Evolutionary conservation across 768 basidiomycete species (phyloP).

Genomic region (Collybia mongolica): DNA sequence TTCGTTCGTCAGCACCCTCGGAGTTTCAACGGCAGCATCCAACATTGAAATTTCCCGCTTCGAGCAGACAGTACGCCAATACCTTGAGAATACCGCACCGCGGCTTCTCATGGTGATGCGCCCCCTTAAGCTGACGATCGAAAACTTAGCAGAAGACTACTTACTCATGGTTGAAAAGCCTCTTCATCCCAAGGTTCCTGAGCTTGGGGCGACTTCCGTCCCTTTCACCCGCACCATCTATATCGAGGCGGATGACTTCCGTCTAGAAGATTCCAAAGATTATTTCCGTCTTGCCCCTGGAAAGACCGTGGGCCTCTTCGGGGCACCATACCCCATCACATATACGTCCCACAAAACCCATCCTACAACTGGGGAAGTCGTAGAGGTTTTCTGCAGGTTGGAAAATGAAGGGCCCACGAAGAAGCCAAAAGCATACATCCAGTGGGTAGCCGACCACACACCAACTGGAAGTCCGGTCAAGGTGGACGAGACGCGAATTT

Average conservation of each 20-base stretch:
- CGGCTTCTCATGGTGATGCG: conserved; percentile 88
- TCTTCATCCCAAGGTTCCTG: conserved; percentile 90
- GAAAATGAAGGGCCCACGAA: conserved; percentile 65
- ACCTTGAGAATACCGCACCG: conserved; percentile 85
- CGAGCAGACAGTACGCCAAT: conserved; percentile 84
- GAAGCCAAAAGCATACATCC: conserved; percentile 93
- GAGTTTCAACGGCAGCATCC: conserved; percentile 82
- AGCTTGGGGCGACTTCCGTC: conserved; percentile 76
- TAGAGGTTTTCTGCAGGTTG: conserved; percentile 75
- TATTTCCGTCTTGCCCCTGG: conserved; percentile 98
- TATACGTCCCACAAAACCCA: conserved; percentile 88
- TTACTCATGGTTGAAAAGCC: conserved; percentile 83
- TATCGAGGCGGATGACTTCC: conserved; percentile 93
- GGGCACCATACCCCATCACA: conserved; percentile 88
- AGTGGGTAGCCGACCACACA: conserved; percentile 91
- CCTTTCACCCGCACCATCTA: conserved; percentile 89
- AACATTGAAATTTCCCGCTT: conserved; percentile 89
- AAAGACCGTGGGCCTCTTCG: conserved; percentile 95
- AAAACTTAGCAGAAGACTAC: conserved; percentile 88
- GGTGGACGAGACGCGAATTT: conserved; percentile 89
- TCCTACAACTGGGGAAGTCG: conserved; percentile 65
- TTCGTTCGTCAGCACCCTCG: conserved; percentile 91
- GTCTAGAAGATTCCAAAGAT: conserved; percentile 86
- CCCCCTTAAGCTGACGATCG: conserved; percentile 88
- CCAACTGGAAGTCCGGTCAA: conserved; percentile 77